Percentiles rank a stretch among this genome's conserved stretches.
These are phyloP conservation scores for Kluyveromyces aestuarii DNA, from an alignment of 805 yeast genomes.

Conservation along the genomic window DNA sequence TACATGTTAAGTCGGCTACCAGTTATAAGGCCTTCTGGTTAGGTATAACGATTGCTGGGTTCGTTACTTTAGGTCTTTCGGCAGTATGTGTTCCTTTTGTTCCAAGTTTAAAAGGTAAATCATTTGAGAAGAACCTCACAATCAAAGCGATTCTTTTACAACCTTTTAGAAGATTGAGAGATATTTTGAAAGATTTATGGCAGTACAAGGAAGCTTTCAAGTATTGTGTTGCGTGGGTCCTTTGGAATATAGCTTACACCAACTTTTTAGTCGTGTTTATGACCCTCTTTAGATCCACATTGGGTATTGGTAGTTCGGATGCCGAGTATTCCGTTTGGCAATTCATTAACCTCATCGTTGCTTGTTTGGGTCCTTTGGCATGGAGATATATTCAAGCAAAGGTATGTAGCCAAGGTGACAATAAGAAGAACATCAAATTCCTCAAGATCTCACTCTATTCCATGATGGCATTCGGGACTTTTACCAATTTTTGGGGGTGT, in stretches of 20 bases:
- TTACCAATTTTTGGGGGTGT: constrained; percentile 34
- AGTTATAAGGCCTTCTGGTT: constrained; percentile 25
- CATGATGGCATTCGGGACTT: constrained; percentile 26
- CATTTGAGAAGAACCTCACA: background rate
- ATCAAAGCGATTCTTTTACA: background rate
- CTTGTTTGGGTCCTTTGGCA: constrained; percentile 27
- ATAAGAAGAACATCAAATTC: background rate
- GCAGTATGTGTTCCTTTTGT: constrained; percentile 22
- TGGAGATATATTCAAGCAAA: constrained; percentile 33
- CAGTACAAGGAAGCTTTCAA: constrained; percentile 24
- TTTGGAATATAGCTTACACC: constrained; percentile 32
- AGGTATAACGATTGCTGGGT: constrained; percentile 34
- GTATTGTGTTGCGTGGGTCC: constrained; percentile 33
- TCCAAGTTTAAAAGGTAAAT: constrained; percentile 27
- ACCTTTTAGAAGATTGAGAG: constrained; percentile 20
- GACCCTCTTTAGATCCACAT: constrained; percentile 31
- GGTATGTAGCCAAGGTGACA: constrained; percentile 5
- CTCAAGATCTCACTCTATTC: constrained; percentile 32
- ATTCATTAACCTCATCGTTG: constrained; percentile 30
- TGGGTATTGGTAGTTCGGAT: constrained; percentile 32
- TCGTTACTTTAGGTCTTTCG: constrained; percentile 25
- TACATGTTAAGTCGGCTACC: constrained; percentile 23
- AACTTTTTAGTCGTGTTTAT: constrained; percentile 31
- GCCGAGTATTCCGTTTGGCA: constrained; percentile 33
- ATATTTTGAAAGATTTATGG: constrained; percentile 16